These are phyloP conservation scores for Suillus subluteus DNA, from an alignment of 768 basidiomycete species.

Conservation along the genomic window DNA sequence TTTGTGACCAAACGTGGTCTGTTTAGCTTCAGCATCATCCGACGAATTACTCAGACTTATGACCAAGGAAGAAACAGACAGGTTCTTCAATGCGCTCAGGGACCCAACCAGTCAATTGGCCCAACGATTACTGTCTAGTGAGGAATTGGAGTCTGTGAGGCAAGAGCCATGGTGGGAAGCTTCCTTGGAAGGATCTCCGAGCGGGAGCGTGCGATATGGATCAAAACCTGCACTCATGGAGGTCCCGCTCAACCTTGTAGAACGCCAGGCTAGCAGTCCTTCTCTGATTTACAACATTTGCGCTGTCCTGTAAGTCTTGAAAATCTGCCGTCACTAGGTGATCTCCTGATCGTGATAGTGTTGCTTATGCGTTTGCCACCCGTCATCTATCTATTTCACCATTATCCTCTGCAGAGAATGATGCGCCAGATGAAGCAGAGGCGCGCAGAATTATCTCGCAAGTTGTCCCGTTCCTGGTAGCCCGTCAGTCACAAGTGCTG, in stretches of 20 bases:
- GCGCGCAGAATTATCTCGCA: slow-evolving; percentile 51
- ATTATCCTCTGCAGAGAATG: slow-evolving; percentile 45
- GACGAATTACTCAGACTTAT: slow-evolving; percentile 66
- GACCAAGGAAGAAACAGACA: slow-evolving; percentile 58
- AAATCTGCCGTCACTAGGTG: not conserved
- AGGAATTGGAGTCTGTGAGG: slow-evolving; percentile 53
- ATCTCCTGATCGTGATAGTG: slow-evolving; percentile 39
- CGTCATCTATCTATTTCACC: slow-evolving; percentile 65
- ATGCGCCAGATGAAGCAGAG: slow-evolving; percentile 48
- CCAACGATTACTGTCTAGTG: slow-evolving; percentile 59
- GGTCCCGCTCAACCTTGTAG: slow-evolving; percentile 50
- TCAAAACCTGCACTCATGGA: slow-evolving; percentile 46
- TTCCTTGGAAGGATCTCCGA: slow-evolving; percentile 12
- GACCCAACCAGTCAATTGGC: slow-evolving; percentile 67
- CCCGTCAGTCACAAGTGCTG: slow-evolving; percentile 59
- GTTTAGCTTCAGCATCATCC: slow-evolving; percentile 55
- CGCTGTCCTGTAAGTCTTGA: slow-evolving; percentile 60
- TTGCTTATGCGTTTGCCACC: slow-evolving; percentile 70
- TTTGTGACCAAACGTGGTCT: not conserved
- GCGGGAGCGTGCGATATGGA: slow-evolving; percentile 35
- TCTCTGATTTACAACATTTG: slow-evolving; percentile 70
- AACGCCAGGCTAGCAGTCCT: slow-evolving; percentile 39
- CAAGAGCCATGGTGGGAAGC: slow-evolving; percentile 78
- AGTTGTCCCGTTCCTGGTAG: slow-evolving; percentile 66
- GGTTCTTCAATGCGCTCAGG: slow-evolving; percentile 59